These are phyloP conservation scores for Hymenotorrendiella dingleyae DNA, from an alignment of 2,329 filamentous ascomycete species.

Conservation along the genomic window DNA sequence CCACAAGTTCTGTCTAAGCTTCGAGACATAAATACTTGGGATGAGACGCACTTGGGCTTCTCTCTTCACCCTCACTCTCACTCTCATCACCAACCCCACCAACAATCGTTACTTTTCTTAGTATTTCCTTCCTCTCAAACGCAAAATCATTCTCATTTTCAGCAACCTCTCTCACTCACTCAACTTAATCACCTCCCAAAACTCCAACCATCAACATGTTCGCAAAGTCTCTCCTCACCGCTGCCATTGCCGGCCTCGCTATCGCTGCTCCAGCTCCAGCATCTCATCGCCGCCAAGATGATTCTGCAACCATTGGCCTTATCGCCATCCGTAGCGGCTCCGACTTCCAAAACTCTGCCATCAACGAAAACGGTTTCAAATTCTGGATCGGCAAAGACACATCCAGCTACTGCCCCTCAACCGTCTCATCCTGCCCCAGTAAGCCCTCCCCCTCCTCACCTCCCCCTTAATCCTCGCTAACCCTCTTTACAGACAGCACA, in stretches of 20 bases:
- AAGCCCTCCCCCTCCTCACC: not conserved
- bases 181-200: not conserved
- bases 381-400: conserved; percentile 16
- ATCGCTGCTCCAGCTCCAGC: conserved; percentile 8
- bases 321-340: conserved; percentile 6
- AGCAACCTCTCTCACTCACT: not conserved
- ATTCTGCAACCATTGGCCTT: not conserved
- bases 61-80: too few relatives aligned
- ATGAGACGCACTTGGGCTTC: too few relatives aligned
- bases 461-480: not conserved
- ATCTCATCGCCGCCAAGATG: too few relatives aligned
- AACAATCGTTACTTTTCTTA: not conserved
- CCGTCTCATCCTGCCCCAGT: not conserved
- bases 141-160: not conserved
- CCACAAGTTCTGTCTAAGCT: too few relatives aligned
- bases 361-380: conserved; percentile 12
- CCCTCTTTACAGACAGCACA: not conserved
- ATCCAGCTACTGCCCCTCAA: conserved; percentile 11
- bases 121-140: not conserved
- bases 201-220: conserved; percentile 10
- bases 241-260: conserved; percentile 12
- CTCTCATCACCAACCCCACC: not conserved
- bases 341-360: conserved; percentile 4
- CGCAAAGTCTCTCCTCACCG: conserved; percentile 13
- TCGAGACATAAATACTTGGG: too few relatives aligned